Evolutionary conservation across 2,329 filamentous ascomycete genomes (phyloP), one percentile per base, ranked within the genome.

Genomic region (Chaetomiaceae sp.): DNA sequence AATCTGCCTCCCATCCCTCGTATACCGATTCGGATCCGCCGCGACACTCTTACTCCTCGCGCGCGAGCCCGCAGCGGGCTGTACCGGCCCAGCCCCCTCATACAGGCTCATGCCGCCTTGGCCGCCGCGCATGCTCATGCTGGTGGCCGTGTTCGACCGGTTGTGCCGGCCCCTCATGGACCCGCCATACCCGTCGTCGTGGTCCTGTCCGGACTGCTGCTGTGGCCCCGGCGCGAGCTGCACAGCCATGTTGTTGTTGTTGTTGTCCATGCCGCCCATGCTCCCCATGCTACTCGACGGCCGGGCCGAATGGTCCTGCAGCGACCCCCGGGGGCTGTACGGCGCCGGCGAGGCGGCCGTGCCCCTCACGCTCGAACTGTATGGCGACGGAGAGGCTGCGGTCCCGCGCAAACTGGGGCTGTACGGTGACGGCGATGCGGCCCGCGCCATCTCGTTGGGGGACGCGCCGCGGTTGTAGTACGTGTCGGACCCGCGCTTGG

Each of bases 1-100:
- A 66, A 97, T 92, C 32, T 89, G 84, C 56, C 89, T 82, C 27
- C 94, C 92, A 67, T 96, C 90, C 58, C 84, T 81, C 5, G 89
- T 96, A 63, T 91, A 87, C 61, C 88, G 79, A n/a, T 84, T 83
- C 23, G 82, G 78, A 64, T 94, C 87, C n/a, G 87, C 87, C n/a
- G 87, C 78, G 2, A 59, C 59, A 64, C 90, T 96, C 76, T 92
- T 90, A 69, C 90, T 96, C 59, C 85, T 74, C 59, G 79, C 76
- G 56, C 80, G 72, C n/a, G 51, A 46, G 21, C 41, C 45, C 18
- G 18, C 30, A 9, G 73, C 68, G 67, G 71, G 63, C 42, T 64
- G 68, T 43, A 68, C 62, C 9, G 67, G 64, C 5, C 76, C 73
- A 8, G 69, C 69, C 5, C 76, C 77, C 32, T 81, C 78, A 61